These are phyloP conservation scores for Phragmites australis DNA, from an alignment of 176 grass and related monocot genomes.

Conservation along the genomic window DNA sequence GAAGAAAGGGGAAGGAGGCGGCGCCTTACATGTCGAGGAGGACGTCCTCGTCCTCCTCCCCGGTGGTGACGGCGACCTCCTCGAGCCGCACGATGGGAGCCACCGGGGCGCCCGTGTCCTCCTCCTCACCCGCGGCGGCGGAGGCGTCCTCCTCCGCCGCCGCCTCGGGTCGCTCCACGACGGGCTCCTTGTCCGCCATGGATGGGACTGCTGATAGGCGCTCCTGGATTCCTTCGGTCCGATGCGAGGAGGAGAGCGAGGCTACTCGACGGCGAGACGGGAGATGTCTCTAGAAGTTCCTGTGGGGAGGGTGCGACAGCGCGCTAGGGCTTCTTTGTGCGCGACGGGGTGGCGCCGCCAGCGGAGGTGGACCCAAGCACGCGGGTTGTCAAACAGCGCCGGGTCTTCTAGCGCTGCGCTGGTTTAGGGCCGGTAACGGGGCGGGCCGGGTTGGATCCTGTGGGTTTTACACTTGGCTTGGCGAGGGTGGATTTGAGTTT, in stretches of 20 bases:
- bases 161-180: conserved; percentile 41
- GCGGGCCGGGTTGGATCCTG: too few species aligned
- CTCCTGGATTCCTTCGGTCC: too few species aligned
- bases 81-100: conserved; percentile 66
- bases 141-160: conserved; percentile 33
- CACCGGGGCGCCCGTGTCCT: conserved; percentile 77
- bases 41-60: conserved; percentile 72
- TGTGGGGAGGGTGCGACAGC: not conserved
- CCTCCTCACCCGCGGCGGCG: conserved; percentile 56
- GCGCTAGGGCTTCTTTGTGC: conserved; percentile 56
- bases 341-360: conserved; percentile 14
- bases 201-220: too few species aligned
- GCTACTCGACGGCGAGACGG: not conserved
- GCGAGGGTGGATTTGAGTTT: too few species aligned
- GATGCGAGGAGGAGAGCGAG: not conserved
- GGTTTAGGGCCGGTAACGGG: too few species aligned
- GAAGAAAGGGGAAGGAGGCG: not conserved
- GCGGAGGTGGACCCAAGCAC: not conserved
- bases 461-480: too few species aligned
- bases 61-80: conserved; percentile 64
- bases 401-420: not conserved
- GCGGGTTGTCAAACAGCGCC: not conserved
- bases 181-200: conserved; percentile 56
- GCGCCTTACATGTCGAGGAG: conserved; percentile 60
- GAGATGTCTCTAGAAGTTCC: not conserved